A percentile compares a stretch with the other conserved stretches of the same genome.
These are phyloP conservation scores for Pyrenophora teres DNA, from an alignment of 2,329 filamentous ascomycete species.

Conservation along the genomic window DNA sequence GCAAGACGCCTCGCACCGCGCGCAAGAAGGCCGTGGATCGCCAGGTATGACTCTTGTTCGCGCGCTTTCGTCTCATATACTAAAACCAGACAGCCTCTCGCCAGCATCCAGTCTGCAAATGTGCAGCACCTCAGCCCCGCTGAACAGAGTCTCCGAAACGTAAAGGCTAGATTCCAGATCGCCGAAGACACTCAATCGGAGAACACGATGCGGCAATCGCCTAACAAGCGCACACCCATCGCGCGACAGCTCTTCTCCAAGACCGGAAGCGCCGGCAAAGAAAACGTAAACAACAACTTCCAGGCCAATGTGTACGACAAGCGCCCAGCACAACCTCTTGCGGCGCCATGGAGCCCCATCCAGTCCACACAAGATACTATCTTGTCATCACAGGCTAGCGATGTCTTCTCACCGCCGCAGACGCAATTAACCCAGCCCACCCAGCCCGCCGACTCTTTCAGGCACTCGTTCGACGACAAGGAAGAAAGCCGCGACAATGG, in stretches of 20 bases:
- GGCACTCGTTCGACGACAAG: constrained; percentile 26
- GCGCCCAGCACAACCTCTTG: constrained; percentile 30
- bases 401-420: constrained; percentile 39
- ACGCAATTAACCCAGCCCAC: constrained; percentile 44
- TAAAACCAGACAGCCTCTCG: constrained; percentile 50
- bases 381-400: constrained; percentile 31
- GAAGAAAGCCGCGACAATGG: constrained; percentile 43
- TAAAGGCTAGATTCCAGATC: constrained; percentile 64
- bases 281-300: constrained; percentile 30
- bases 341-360: constrained; percentile 40
- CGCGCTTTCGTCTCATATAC: constrained; percentile 35
- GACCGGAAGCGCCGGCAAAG: constrained; percentile 34
- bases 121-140: constrained; percentile 57
- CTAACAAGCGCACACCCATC: constrained; percentile 32
- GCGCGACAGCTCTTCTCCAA: constrained; percentile 37
- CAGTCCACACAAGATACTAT: constrained; percentile 40
- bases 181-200: constrained; percentile 57
- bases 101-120: constrained; percentile 55
- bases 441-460: constrained; percentile 36
- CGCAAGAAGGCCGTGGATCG: constrained; percentile 66
- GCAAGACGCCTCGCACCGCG: constrained; percentile 76
- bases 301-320: constrained; percentile 47
- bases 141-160: constrained; percentile 55
- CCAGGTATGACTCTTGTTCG: constrained; percentile 65
- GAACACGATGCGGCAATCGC: constrained; percentile 35